phyloP scores from a whole-genome alignment of 176 grass and related monocot genomes.

The Secale cereale region DNA sequence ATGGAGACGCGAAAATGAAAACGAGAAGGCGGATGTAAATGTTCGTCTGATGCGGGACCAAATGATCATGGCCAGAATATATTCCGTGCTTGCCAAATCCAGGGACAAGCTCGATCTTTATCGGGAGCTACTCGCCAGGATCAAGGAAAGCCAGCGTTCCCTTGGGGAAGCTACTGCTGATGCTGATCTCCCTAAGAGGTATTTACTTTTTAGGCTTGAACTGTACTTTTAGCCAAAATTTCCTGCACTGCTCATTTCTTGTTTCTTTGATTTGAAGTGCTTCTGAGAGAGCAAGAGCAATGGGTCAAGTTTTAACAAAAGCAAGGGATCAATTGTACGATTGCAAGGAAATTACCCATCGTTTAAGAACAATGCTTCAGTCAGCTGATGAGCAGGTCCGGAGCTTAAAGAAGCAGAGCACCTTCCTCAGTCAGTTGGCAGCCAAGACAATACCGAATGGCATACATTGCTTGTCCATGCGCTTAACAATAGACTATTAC shows the following conservation, averaged over 20 bases:
- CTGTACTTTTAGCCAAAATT: not conserved
- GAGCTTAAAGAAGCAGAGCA: constrained; percentile 70
- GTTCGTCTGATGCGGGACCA: constrained; percentile 56
- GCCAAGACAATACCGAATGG: constrained; percentile 72
- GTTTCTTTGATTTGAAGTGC: constrained; percentile 37
- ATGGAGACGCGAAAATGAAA: constrained; percentile 60
- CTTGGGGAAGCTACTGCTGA: constrained; percentile 61
- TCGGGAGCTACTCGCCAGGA: constrained; percentile 43
- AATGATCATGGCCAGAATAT: constrained; percentile 70
- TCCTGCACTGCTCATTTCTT: not conserved
- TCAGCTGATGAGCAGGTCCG: constrained; percentile 67
- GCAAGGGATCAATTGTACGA: constrained; percentile 46
- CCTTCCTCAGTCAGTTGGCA: constrained; percentile 61
- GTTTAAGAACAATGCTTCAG: constrained; percentile 56
- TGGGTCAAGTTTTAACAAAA: constrained; percentile 56
- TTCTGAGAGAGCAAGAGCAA: constrained; percentile 41
- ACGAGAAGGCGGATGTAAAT: constrained; percentile 56
- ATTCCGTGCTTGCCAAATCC: constrained; percentile 52
- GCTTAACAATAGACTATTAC: constrained; percentile 61
- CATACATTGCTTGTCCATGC: constrained; percentile 68
- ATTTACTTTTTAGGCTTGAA: not conserved
- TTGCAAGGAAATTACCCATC: constrained; percentile 41
- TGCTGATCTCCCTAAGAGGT: constrained; percentile 56
- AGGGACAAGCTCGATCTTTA: constrained; percentile 55
- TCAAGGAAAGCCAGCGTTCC: constrained; percentile 56